These are phyloP conservation scores for Daldinia sp. DNA, from an alignment of 2,329 filamentous ascomycete species.

Conservation along the genomic window DNA sequence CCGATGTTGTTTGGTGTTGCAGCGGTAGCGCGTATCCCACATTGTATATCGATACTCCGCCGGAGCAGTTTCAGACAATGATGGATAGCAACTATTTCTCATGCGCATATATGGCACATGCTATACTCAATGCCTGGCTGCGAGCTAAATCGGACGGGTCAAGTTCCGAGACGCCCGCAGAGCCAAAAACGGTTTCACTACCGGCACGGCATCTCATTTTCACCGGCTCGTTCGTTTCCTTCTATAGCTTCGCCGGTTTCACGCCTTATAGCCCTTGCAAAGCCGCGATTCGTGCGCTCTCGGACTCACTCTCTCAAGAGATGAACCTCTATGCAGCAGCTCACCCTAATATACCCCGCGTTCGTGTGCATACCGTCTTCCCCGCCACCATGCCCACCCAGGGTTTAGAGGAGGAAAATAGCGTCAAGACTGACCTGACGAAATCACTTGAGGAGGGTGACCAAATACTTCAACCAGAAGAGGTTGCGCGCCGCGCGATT, in stretches of 20 bases:
- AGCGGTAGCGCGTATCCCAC: conserved; percentile 70
- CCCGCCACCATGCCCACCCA: conserved; percentile 72
- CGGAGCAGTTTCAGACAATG: conserved; percentile 51
- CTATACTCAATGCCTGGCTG: conserved; percentile 40
- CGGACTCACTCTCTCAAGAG: conserved; percentile 74
- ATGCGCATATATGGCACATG: conserved; percentile 56
- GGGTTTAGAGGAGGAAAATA: conserved; percentile 58
- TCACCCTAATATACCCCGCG: conserved; percentile 45
- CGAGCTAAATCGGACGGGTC: not conserved
- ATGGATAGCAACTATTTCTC: conserved; percentile 59
- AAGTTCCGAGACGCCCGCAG: conserved; percentile 41
- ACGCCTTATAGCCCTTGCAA: conserved; percentile 74
- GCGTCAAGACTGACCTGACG: conserved; percentile 55
- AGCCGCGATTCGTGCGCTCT: conserved; percentile 73
- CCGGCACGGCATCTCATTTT: conserved; percentile 72
- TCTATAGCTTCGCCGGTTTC: conserved; percentile 74
- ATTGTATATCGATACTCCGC: conserved; percentile 54
- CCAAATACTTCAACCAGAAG: conserved; percentile 60
- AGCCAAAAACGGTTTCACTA: not conserved
- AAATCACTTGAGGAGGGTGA: conserved; percentile 55
- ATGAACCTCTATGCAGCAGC: conserved; percentile 53
- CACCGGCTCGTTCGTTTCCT: conserved; percentile 72
- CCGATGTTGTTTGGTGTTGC: conserved; percentile 76
- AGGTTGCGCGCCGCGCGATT: conserved; percentile 70
- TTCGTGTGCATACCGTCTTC: conserved; percentile 74